Evolutionary conservation across 2,329 filamentous ascomycete species (phyloP).

Genomic region (Cercospora zeina): DNA sequence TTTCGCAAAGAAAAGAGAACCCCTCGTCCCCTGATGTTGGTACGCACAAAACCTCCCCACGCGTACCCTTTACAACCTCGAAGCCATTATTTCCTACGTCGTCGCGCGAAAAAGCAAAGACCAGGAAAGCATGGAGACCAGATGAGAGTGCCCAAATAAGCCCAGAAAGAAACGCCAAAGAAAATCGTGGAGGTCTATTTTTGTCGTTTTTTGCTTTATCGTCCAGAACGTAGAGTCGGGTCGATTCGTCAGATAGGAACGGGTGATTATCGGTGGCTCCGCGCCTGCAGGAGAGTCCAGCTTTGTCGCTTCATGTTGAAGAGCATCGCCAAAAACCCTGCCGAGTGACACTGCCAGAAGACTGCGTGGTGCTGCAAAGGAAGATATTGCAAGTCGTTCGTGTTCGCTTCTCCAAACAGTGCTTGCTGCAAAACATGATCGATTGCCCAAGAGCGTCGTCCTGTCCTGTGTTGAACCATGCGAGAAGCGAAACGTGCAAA

Average conservation of each 20-base stretch:
- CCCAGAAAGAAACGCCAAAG: constrained; percentile 19
- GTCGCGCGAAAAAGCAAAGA: not conserved
- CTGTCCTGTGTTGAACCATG: constrained; percentile 23
- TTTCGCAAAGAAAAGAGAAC: constrained; percentile 14
- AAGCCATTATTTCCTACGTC: constrained; percentile 19
- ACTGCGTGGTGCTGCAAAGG: constrained; percentile 25
- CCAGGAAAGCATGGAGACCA: constrained; percentile 1
- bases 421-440: constrained; percentile 20
- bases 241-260: constrained; percentile 14
- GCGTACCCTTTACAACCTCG: constrained; percentile 19
- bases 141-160: constrained; percentile 1
- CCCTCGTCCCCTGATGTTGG: constrained; percentile 17
- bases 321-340: constrained; percentile 40
- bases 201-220: constrained; percentile 19
- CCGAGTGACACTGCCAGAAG: constrained; percentile 45
- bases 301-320: constrained; percentile 22
- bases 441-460: constrained; percentile 11
- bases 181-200: constrained; percentile 22
- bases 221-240: constrained; percentile 1
- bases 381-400: constrained; percentile 21
- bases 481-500: constrained; percentile 35
- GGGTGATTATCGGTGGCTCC: constrained; percentile 23
- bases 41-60: constrained; percentile 17
- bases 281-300: constrained; percentile 32
- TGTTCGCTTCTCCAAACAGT: constrained; percentile 22